Evolutionary conservation across 352 stramenopile species (phyloP), one percentile per base, ranked within the genome.

Genomic region (Peronospora farinosa): DNA sequence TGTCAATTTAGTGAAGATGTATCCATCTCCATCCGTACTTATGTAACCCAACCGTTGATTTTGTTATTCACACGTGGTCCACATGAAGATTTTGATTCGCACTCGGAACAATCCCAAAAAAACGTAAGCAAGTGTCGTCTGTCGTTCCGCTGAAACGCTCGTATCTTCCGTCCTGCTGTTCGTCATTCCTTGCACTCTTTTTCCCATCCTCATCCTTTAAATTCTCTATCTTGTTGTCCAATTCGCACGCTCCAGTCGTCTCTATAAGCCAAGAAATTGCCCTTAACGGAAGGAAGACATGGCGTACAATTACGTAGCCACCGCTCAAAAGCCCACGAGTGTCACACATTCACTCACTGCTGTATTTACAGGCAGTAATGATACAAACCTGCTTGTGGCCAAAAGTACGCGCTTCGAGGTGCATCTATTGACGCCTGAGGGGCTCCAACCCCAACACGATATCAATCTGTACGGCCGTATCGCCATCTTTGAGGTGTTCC

Each of bases 261-360:
- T 6, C 21, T 65, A 15, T 13, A 62, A 36, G 36, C 16, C 28
- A 16, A 47, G 32, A 37, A 52, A 44, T 43, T 19, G 17, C n/a
- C 25, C 8, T 16, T 30, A 17, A 4, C 33, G 13, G 27, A 9
- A 15, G 31, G 4, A 8, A 33, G 23, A 45, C 16, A 89, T 92
- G 80, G 65, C 78, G 27, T 92, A 88, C 63, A 95, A 91, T 63
- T 97, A 97, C 78, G 90, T 97, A 32, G 90, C 92, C 32, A 97
- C 89, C 40, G 85, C 89, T 35, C 90, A 97, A 57, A 95, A 96
- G 69, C 86, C 89, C 39, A 97, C 91, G 47, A 89, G 79, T 61
- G 88, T 97, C 21, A 95, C 86, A 27, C 86, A 97, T 68, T 89
- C 86, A 53, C 65, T 96, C n/a, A 94, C 86, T n/a, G 88, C 82